Evolutionary conservation across 1,139 yeast genomes (phyloP).

Genomic region (Hansenula lynferdii): DNA sequence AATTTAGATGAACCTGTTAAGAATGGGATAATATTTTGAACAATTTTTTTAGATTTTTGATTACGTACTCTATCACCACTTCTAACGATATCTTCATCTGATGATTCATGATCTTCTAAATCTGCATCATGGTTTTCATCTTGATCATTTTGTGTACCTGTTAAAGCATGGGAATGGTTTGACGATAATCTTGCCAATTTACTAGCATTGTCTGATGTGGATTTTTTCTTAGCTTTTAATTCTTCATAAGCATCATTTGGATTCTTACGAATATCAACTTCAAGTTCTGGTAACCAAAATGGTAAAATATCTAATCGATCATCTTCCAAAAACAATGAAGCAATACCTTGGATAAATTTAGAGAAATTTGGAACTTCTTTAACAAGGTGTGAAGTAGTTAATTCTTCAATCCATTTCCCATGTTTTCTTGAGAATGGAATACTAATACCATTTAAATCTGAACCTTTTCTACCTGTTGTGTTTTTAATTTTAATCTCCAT

Average conservation of each 20-base stretch:
- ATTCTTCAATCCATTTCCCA: conserved; percentile 82
- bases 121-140: conserved; percentile 30
- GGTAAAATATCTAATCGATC: conserved; percentile 89
- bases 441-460: conserved; percentile 22
- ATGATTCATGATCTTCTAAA: conserved; percentile 38
- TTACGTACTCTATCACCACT: conserved; percentile 5
- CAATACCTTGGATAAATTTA: conserved; percentile 87
- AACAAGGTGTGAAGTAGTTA: conserved; percentile 77
- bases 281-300: conserved; percentile 92
- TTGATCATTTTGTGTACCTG: conserved; percentile 1
- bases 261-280: conserved; percentile 69
- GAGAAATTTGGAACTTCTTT: conserved; percentile 91
- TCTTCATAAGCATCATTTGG: conserved; percentile 72
- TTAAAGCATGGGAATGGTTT: not conserved
- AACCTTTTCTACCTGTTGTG: conserved; percentile 20
- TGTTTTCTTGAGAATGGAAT: conserved; percentile 38
- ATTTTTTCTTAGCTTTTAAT: conserved; percentile 37
- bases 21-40: conserved; percentile 22
- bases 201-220: conserved; percentile 39
- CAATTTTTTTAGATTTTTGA: conserved; percentile 15
- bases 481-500: conserved; percentile 80
- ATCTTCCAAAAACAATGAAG: conserved; percentile 82
- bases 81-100: conserved; percentile 28
- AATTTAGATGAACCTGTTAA: conserved; percentile 30
- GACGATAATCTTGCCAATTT: conserved; percentile 30